Conservation (phyloP, 140 eudicot genomes). For the Senecio squalidus region DNA sequence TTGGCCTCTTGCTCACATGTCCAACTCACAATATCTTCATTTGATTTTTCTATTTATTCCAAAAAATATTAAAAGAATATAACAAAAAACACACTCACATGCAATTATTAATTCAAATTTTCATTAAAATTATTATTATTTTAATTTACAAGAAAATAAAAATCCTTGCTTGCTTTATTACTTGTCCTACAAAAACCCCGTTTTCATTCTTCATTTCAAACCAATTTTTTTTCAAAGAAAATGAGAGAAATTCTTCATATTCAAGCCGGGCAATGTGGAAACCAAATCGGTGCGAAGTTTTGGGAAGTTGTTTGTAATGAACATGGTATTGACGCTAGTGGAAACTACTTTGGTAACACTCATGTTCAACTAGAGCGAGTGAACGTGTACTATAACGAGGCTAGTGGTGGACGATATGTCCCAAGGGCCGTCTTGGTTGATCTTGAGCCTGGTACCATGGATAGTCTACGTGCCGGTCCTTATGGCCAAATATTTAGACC, state of each 20-base stretch:
- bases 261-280: constrained; percentile 95
- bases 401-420: constrained; percentile 76
- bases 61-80: neutral
- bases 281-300: constrained; percentile 86
- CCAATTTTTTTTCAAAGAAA: constrained; percentile 11
- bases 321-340: constrained; percentile 71
- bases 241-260: constrained; percentile 89
- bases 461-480: constrained; percentile 65
- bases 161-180: constrained; percentile 30
- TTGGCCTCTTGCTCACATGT: constrained; percentile 40
- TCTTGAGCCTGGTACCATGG: constrained; percentile 92
- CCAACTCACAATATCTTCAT: constrained; percentile 48
- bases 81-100: constrained; percentile 43
- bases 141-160: constrained; percentile 15
- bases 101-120: constrained; percentile 44
- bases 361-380: constrained; percentile 69
- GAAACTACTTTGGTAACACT: constrained; percentile 43
- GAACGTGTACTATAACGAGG: constrained; percentile 85
- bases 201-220: constrained; percentile 15
- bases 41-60: constrained; percentile 31
- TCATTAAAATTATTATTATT: constrained; percentile 19
- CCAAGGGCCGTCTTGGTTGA: constrained; percentile 82
- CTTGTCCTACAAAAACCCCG: constrained; percentile 43
- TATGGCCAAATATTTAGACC: constrained; percentile 77
- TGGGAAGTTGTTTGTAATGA: constrained; percentile 90